Base-by-base conservation (phyloP, 2,329 filamentous ascomycete species). In the Venturia carpophila region DNA sequence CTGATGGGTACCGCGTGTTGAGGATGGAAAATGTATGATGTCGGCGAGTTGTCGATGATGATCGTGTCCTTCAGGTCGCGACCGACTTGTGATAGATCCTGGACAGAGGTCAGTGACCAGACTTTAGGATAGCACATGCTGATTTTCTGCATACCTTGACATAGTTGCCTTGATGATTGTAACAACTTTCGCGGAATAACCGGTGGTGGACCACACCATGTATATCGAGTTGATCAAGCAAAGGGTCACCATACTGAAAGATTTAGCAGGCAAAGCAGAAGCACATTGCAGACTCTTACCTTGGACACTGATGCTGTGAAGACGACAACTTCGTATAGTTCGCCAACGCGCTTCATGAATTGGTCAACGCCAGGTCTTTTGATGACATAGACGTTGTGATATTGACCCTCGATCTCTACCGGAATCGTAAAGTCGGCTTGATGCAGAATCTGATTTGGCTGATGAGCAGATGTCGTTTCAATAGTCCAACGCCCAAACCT, bases 351-450 rank as follows among this genome's bases (percentile, higher is more conserved):
- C 82, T 97, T 97, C 91, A 99, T 97, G 77, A 99, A 99, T 69
- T 95, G 88, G 74, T 99, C 94, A 24, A 99, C 94, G 64, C 94
- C 94, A n/a, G 94, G 94, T 72, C 94, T 87, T 80, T 99, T 99
- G 76, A 99, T 99, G 69, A 99, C 94, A 75, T 99, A 99, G 64
- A 99, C 95, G 73, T 99, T 99, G 79, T 99, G 94, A 74, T 95
- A 97, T 76, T 96, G 95, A 65, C 94, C 94, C 79, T 99, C 94
- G 69, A 99, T 99, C 73, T 99, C 94, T 39, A 99, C 94, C 0
- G 94, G 94, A 74, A 99, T 97, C 6, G 94, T 99, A 74, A 99
- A 97, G 77, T 99, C 94, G 66, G 94, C 94, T 81, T 97, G 93
- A 73, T 97, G 92, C 58, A 99, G 83, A 70, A 97, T 94, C 92